Base-by-base conservation (phyloP, 805 yeast genomes). In the Alloascoidea hylecoeti region DNA sequence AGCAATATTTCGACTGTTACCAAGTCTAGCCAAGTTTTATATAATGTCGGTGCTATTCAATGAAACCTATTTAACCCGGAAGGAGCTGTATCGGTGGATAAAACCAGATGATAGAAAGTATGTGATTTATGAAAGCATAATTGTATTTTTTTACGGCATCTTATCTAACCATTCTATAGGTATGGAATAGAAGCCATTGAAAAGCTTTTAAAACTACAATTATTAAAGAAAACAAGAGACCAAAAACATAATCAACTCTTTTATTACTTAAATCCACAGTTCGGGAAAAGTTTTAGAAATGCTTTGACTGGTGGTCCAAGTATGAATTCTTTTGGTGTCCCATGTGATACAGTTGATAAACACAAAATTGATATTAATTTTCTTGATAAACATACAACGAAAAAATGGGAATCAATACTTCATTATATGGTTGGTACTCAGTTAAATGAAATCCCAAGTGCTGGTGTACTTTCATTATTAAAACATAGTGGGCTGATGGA, bases 401-500 rank as follows among this genome's bases (percentile, higher is more conserved):
- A 68, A 35, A 85, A 81, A 52, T 92, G 98, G 98, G 99, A 92
- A 53, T 74, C 84, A 4, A 89, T 92, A 47, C 64, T 92, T 48
- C 97, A 92, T 64, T 92, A 79, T 61, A 89, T 92, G 97, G 99
- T 92, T 34, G 96, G 97, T 2, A 84, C 96, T 0, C 82, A 83
- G 38, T 60, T 78, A 35, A 64, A 71, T 6, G 68, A 64, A 14
- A 60, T 72, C 2, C 95, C 96, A 2, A 78, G 88, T 36, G 68
- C 70, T n/a, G 88, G 89, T 14, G 96, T 89, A 1, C 62, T 92
- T 37, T 70, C 75, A 14, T 62, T 92, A 17, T 62, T 92, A 36
- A 69, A 72, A 44, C 85, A 77, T 60, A 79, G 94, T 43, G 89
- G 89, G 2, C 63, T 92, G 38, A 88, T 92, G 96, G 94, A 82